A percentile compares a stretch with the other conserved stretches of the same genome.
These are phyloP conservation scores for Yamadazyma insecticola DNA, from an alignment of 805 yeast genomes.

Conservation along the genomic window DNA sequence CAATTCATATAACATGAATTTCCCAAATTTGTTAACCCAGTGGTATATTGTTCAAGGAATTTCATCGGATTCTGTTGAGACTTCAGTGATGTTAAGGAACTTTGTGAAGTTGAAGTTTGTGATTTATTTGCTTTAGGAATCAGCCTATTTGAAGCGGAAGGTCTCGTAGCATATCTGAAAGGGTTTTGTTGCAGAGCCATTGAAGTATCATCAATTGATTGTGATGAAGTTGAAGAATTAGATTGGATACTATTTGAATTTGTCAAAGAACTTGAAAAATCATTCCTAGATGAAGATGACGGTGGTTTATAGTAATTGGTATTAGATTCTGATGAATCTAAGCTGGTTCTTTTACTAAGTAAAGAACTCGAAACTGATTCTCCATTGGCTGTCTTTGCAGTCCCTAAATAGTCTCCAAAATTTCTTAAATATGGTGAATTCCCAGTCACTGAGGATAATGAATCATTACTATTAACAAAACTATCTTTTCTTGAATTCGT, in stretches of 20 bases:
- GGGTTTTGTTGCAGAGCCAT: no score
- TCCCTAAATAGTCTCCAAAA: slow-evolving; percentile 26
- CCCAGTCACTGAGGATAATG: slow-evolving; percentile 6
- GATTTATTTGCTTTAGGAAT: neutral
- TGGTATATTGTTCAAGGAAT: slow-evolving; percentile 40
- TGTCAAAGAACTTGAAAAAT: no score
- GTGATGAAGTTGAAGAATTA: neutral
- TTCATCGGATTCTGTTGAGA: slow-evolving; percentile 7
- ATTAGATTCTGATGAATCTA: no score
- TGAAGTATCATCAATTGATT: no score
- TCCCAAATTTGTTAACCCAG: slow-evolving; percentile 79
- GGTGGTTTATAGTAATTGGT: neutral
- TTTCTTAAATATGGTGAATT: slow-evolving; percentile 23
- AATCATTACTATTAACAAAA: slow-evolving; percentile 4
- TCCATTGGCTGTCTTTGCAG: slow-evolving; percentile 17
- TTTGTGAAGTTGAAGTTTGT: neutral
- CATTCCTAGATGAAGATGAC: neutral
- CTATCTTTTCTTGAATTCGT: slow-evolving; percentile 4
- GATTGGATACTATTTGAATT: neutral
- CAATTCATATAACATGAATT: slow-evolving; percentile 94
- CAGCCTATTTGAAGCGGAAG: no score
- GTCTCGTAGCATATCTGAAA: no score
- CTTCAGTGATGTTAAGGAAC: slow-evolving; percentile 1
- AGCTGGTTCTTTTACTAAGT: no score
- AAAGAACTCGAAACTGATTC: slow-evolving; percentile 17